phyloP scores from a whole-genome alignment of 768 basidiomycete genomes.

The Tricholoma saponaceum region DNA sequence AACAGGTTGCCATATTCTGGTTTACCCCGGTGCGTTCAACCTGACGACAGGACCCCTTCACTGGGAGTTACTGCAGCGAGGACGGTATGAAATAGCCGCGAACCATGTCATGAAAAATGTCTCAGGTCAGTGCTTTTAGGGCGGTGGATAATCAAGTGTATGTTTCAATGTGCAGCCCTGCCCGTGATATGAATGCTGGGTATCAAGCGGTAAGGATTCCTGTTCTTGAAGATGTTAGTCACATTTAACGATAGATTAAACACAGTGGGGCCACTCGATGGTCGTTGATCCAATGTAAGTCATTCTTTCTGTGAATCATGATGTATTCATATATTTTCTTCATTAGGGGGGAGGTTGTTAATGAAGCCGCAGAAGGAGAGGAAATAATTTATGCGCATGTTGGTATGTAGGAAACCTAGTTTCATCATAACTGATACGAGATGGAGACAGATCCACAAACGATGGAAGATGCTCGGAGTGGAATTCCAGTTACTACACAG shows the following conservation, averaged over 20 bases:
- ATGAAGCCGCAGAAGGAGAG: conserved; percentile 73
- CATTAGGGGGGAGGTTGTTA: conserved; percentile 68
- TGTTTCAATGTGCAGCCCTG: conserved; percentile 94
- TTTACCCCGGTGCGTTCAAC: conserved; percentile 97
- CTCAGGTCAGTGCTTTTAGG: conserved; percentile 35
- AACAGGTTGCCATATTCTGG: conserved; percentile 77
- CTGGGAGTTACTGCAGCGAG: conserved; percentile 90
- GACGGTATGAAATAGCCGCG: conserved; percentile 50
- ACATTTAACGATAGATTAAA: not conserved
- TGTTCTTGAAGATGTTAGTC: not conserved
- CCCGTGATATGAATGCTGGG: conserved; percentile 71
- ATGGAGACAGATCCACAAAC: conserved; percentile 40
- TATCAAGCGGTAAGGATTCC: conserved; percentile 77
- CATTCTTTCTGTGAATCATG: not conserved
- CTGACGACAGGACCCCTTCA: conserved; percentile 92
- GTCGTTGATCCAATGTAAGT: conserved; percentile 86
- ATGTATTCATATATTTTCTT: conserved; percentile 7
- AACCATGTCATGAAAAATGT: not conserved
- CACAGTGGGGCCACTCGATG: conserved; percentile 91
- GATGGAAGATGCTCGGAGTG: conserved; percentile 64
- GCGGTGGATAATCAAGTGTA: conserved; percentile 98
- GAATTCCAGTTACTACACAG: conserved; percentile 91
- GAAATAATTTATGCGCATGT: conserved; percentile 77
- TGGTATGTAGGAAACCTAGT: conserved; percentile 45
- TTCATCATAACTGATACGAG: not conserved